A percentile compares a stretch with the other conserved stretches of the same genome.
phyloP scores from a whole-genome alignment of 140 eudicot species.

The Oenanthe javanica region DNA sequence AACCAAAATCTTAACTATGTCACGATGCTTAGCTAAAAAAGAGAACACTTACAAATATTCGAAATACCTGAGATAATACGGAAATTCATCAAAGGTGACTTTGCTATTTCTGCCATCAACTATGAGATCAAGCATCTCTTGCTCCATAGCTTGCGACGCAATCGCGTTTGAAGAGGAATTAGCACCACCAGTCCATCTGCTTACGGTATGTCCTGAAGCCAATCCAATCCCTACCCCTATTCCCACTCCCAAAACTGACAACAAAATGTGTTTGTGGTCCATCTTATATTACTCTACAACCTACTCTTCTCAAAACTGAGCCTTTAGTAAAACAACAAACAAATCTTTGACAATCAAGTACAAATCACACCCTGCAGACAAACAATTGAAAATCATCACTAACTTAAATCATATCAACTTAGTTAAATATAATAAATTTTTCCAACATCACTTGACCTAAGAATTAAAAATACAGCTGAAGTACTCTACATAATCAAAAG shows the following conservation, averaged over 20 bases:
- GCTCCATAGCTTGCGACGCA: slow-evolving; percentile 59
- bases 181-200: slow-evolving; percentile 46
- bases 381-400: background rate
- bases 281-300: slow-evolving; percentile 16
- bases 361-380: background rate
- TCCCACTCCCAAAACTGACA: slow-evolving; percentile 95
- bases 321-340: background rate
- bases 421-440: background rate
- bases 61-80: slow-evolving; percentile 69
- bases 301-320: background rate
- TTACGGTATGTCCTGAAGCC: slow-evolving; percentile 67
- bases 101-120: slow-evolving; percentile 63
- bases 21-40: background rate
- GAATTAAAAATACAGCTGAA: background rate
- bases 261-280: slow-evolving; percentile 65
- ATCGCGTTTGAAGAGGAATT: slow-evolving; percentile 25
- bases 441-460: background rate
- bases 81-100: slow-evolving; percentile 76
- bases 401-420: background rate
- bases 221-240: slow-evolving; percentile 37
- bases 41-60: background rate
- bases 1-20: background rate
- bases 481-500: background rate
- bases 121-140: slow-evolving; percentile 27
- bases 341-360: background rate